Evolutionary conservation across 2,329 filamentous ascomycete genomes (phyloP).

Genomic region (Pyrenochaeta sp.): DNA sequence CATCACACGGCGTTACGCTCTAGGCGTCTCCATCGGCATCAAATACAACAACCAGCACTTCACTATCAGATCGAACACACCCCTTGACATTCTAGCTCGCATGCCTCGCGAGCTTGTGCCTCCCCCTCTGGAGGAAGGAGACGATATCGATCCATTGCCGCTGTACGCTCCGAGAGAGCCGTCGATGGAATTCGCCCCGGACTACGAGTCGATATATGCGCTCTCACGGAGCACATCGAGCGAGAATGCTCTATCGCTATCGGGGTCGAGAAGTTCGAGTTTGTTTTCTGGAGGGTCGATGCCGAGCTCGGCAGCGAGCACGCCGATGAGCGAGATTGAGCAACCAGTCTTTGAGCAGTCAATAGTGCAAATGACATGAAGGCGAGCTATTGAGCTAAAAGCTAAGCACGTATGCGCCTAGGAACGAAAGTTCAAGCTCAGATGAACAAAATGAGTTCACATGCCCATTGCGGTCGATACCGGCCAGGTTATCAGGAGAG

Average conservation of each 20-base stretch:
- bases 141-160: conserved; percentile 40
- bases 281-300: conserved; percentile 15
- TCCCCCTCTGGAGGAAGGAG: conserved; percentile 23
- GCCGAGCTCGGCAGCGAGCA: conserved; percentile 14
- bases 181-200: conserved; percentile 39
- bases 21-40: conserved; percentile 38
- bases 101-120: conserved; percentile 18
- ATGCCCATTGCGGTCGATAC: too few species aligned
- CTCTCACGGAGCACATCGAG: conserved; percentile 27
- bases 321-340: conserved; percentile 20
- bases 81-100: conserved; percentile 43
- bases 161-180: conserved; percentile 39
- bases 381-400: background rate
- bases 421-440: background rate
- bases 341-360: conserved; percentile 6
- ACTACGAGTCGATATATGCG: conserved; percentile 40
- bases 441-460: too few species aligned
- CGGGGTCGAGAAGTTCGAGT: conserved; percentile 26
- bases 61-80: conserved; percentile 33
- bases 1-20: conserved; percentile 40
- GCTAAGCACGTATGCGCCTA: background rate
- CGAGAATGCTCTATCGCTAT: conserved; percentile 14
- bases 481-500: too few species aligned
- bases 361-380: background rate
- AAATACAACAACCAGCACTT: conserved; percentile 37